Conservation (phyloP, 1,284 basidiomycete species). For the Macrocystidia cucumis region DNA sequence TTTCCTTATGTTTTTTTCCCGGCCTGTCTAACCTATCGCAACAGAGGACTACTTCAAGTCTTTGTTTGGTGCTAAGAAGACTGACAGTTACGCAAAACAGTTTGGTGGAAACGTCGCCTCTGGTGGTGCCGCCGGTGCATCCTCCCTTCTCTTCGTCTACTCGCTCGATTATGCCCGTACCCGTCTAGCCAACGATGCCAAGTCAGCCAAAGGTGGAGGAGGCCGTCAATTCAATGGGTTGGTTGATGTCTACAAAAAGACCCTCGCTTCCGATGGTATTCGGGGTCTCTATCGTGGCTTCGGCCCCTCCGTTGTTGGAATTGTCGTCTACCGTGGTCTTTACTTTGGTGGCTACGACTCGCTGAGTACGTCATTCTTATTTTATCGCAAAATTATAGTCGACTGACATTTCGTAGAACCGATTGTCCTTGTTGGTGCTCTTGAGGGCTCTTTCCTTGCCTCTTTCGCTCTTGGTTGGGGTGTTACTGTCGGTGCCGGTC, state of each 20-base stretch:
- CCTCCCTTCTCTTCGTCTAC: constrained; percentile 95
- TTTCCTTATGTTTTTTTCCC: constrained; percentile 3
- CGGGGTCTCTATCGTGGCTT: constrained; percentile 94
- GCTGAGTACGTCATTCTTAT: constrained; percentile 51
- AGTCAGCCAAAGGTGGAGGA: constrained; percentile 88
- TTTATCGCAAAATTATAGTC: background rate
- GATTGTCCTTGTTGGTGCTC: constrained; percentile 82
- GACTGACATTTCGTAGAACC: constrained; percentile 51
- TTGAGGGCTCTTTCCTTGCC: constrained; percentile 87
- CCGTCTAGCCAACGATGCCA: constrained; percentile 95
- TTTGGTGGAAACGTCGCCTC: constrained; percentile 91
- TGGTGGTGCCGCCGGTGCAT: constrained; percentile 96
- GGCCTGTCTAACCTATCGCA: constrained; percentile 5
- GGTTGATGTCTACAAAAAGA: constrained; percentile 92
- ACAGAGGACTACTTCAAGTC: constrained; percentile 96
- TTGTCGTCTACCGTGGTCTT: constrained; percentile 95
- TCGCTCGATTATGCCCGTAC: constrained; percentile 97
- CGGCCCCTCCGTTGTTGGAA: constrained; percentile 90
- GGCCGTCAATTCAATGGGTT: constrained; percentile 94
- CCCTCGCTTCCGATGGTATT: constrained; percentile 83
- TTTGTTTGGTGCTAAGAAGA: constrained; percentile 87
- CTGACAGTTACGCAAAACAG: constrained; percentile 86
- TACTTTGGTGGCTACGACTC: constrained; percentile 96
- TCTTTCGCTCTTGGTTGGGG: constrained; percentile 91
- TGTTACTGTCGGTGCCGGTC: constrained; percentile 93